phyloP scores from a whole-genome alignment of 2,329 filamentous ascomycete species.

The Grosmannia huntii region DNA sequence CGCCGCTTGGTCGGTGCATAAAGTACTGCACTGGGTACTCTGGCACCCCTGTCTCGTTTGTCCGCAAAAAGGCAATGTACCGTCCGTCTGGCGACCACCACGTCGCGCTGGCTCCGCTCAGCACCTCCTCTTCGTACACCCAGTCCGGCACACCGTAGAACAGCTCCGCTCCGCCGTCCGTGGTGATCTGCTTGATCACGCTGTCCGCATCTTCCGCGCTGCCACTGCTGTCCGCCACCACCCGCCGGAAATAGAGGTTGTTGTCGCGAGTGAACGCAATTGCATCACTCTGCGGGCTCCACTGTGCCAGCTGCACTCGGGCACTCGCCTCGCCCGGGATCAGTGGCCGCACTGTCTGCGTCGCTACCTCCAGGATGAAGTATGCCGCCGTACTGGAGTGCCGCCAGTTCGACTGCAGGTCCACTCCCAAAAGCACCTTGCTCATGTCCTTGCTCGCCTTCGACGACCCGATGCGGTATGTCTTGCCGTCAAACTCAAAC shows the following conservation, averaged over 20 bases:
- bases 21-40: constrained; percentile 93
- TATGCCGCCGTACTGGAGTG: constrained; percentile 80
- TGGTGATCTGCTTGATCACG: constrained; percentile 53
- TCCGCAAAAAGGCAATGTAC: constrained; percentile 81
- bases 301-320: constrained; percentile 70
- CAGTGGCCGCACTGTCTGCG: constrained; percentile 64
- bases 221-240: constrained; percentile 22
- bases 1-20: constrained; percentile 70
- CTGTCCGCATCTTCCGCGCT: not conserved
- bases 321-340: constrained; percentile 53
- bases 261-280: constrained; percentile 85
- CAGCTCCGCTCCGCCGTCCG: constrained; percentile 72
- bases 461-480: constrained; percentile 44
- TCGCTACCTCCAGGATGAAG: constrained; percentile 83
- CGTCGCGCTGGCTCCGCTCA: constrained; percentile 65
- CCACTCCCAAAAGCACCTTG: constrained; percentile 71
- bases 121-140: constrained; percentile 86
- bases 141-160: constrained; percentile 97
- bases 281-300: constrained; percentile 79
- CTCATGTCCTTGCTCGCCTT: constrained; percentile 75
- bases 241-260: constrained; percentile 70
- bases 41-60: constrained; percentile 84
- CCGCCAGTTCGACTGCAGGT: constrained; percentile 67
- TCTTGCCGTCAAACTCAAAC: constrained; percentile 47
- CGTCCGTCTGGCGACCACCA: constrained; percentile 94